Conservation (phyloP, 495 filamentous ascomycete genomes). For the Neurospora africana region DNA sequence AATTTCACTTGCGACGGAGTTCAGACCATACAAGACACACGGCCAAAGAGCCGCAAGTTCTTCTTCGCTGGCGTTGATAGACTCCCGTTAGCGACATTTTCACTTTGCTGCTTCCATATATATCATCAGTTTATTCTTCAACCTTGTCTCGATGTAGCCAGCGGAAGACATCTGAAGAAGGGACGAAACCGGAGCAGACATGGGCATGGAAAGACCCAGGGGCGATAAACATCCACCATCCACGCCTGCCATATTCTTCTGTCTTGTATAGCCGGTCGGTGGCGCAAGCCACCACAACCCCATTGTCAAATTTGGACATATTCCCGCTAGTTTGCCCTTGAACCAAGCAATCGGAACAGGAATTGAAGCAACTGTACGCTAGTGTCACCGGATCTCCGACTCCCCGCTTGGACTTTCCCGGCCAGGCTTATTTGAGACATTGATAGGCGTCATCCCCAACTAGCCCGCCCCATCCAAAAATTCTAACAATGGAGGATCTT, state of each 20-base stretch:
- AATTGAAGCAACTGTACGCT: neutral
- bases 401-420: neutral
- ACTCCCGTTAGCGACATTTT: neutral
- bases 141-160: neutral
- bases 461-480: neutral
- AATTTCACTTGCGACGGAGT: neutral
- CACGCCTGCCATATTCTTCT: neutral
- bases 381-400: neutral
- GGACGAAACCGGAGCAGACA: neutral
- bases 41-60: neutral
- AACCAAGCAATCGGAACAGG: neutral
- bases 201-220: neutral
- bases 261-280: neutral
- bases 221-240: neutral
- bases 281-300: neutral
- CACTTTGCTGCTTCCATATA: neutral
- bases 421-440: neutral
- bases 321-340: neutral
- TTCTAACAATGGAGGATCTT: neutral
- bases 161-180: neutral
- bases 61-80: neutral
- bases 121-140: neutral
- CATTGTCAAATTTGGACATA: neutral
- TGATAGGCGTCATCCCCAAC: neutral
- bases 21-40: neutral